These are phyloP conservation scores for Hypsizygus marmoreus DNA, from an alignment of 768 basidiomycete species.

Conservation along the genomic window DNA sequence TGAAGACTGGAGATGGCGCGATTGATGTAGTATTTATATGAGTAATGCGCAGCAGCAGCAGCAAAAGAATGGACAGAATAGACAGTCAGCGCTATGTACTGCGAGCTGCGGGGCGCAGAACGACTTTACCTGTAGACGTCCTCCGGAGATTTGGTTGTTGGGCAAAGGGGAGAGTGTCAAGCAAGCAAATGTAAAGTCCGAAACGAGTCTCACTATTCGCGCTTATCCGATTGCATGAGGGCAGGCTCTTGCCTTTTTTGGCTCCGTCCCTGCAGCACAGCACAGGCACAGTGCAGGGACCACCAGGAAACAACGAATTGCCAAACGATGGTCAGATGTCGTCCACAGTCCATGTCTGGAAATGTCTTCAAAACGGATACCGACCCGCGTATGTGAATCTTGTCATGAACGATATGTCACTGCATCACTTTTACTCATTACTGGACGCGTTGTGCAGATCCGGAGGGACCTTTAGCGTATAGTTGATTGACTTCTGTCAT, in stretches of 20 bases:
- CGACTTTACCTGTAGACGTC: slow-evolving; percentile 16
- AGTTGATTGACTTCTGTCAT: too few species aligned
- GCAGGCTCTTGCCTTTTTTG: slow-evolving; percentile 25
- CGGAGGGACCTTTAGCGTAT: too few species aligned
- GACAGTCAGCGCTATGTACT: slow-evolving; percentile 19
- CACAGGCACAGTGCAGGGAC: too few species aligned
- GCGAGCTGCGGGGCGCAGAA: slow-evolving; percentile 24
- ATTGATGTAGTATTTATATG: slow-evolving; percentile 16
- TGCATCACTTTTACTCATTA: too few species aligned
- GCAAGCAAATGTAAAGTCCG: slow-evolving; percentile 15
- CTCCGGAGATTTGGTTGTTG: slow-evolving; percentile 22
- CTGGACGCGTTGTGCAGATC: too few species aligned
- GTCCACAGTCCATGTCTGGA: too few species aligned
- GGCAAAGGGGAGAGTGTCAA: slow-evolving; percentile 27
- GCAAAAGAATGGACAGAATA: slow-evolving; percentile 6
- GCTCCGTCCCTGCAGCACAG: background rate
- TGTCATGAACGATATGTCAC: too few species aligned
- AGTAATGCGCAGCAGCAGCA: slow-evolving; percentile 3
- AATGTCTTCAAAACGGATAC: too few species aligned
- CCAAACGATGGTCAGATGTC: too few species aligned
- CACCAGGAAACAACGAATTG: too few species aligned
- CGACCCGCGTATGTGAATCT: too few species aligned
- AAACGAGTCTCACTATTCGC: slow-evolving; percentile 15
- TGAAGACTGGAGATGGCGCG: slow-evolving; percentile 14
- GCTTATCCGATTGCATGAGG: slow-evolving; percentile 40